Evolutionary conservation across 768 basidiomycete genomes (phyloP), one percentile per base, ranked within the genome.

Genomic region (Sarcomyxa edulis): DNA sequence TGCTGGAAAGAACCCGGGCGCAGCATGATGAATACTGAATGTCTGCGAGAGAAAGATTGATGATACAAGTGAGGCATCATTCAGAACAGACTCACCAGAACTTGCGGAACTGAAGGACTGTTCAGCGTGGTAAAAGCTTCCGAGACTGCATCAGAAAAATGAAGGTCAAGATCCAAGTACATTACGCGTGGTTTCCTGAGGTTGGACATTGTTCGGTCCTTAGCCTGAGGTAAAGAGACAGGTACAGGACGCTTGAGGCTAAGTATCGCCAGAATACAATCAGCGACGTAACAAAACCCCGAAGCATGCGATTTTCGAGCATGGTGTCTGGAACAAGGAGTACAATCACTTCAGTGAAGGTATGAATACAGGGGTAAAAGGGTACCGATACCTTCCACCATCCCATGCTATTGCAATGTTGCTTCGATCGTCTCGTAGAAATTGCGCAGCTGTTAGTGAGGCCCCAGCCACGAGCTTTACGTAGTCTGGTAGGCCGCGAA

Each of bases 231-330:
- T 54, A 29, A n/a, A 51, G 49, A 30, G 47, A 32, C 46, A 33
- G 40, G 47, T 42, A 44, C 33, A 43, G 36, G 54, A 46, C 69
- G 68, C 46, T 75, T 79, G 29, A 96, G 70, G 4, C 73, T 65
- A 40, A 94, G 72, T 42, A 96, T 79, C 1, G 84, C 84, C 1
- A 97, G 72, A 7, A 92, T 74, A 39, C 84, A 81, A 54, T 97
- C 94, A 2, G 90, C 86, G 15, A 97, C 85, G 54, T 96, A 98
- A 65, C 94, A 98, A 60, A 88, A 98, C 0, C 94, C 94, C 3
- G 86, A 78, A 1, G 92, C 92, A 29, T 66, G 69, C 0, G 76
- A 70, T 54, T 88, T 84, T 35, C 79, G 74, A 0, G 88, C 87
- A 50, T 96, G 94, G 50, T 95, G 94, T 50, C 92, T 81, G 36